Evolutionary conservation across 164 flowering plant species (phyloP).

Genomic region (Buxus sempervirens): DNA sequence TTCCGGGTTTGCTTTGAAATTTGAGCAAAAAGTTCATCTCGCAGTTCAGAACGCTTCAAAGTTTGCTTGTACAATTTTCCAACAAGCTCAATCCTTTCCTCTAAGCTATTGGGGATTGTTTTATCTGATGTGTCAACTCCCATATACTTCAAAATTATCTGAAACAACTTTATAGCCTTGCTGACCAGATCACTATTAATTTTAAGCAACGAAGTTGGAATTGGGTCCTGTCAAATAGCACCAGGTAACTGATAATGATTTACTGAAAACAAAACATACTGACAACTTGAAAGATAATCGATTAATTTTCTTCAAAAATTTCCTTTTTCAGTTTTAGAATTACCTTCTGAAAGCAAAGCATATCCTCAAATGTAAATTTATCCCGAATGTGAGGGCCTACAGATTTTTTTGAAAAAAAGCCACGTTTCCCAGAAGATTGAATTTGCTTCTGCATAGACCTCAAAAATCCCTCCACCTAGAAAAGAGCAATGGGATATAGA

Average conservation of each 20-base stretch:
- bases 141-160: constrained; percentile 84
- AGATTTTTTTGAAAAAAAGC: constrained; percentile 84
- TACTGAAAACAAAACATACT: neutral
- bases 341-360: constrained; percentile 99
- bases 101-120: constrained; percentile 55
- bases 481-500: constrained; percentile 1
- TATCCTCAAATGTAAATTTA: constrained; percentile 88
- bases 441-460: constrained; percentile 95
- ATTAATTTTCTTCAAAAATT: neutral
- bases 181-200: constrained; percentile 72
- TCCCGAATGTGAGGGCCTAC: constrained; percentile 73
- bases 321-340: neutral
- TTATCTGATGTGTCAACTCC: constrained; percentile 86
- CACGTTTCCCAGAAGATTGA: constrained; percentile 78
- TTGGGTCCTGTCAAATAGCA: constrained; percentile 65
- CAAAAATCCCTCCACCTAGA: constrained; percentile 87
- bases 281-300: neutral
- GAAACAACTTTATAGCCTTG: constrained; percentile 81
- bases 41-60: constrained; percentile 88
- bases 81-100: constrained; percentile 81
- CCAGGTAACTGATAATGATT: neutral
- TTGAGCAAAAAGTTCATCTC: constrained; percentile 95
- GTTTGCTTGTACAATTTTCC: constrained; percentile 87
- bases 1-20: constrained; percentile 93
- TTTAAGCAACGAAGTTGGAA: constrained; percentile 91